Evolutionary conservation across 2,329 filamentous ascomycete species (phyloP), one percentile per base, ranked within the genome.

Genomic region (Botrytis galanthina): DNA sequence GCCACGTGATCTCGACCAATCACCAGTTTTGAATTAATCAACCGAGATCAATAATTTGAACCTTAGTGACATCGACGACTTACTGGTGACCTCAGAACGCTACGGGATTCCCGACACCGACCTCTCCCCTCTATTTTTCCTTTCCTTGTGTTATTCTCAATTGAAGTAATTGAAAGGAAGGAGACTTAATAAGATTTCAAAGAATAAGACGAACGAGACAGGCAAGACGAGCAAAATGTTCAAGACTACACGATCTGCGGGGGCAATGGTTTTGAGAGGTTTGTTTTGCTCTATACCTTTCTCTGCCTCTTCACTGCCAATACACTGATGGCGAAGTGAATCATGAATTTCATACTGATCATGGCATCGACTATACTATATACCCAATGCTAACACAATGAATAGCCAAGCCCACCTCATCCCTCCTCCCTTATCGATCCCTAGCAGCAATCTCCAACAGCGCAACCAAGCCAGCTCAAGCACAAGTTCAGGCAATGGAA

Each of bases 401-500:
- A 57, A 57, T 8, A 57, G 51, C 51, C 51, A 57, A 57, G n/a
- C 51, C 51, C 51, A 4, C 51, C 35, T 8, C 35, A 62, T 39
- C 37, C 1, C 26, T 42, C 22, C 16, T 26, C 14, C 60, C 59
- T 61, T 37, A 37, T 61, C 59, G 35, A 62, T 62, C 37, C 14
- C 35, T 62, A 74, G 67, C 60, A 74, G 72, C 75, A 78, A 87
- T 93, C 79, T 92, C 91, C 70, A 89, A 87, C 76, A 90, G 90
- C 67, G 85, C 89, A 74, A 87, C 89, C 80, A 91, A 89, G 78
- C 85, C 89, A 80, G 91, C 92, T 75, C 87, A 86, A 75, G 80
- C 88, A 73, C 60, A 63, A n/a, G 61, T 63, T 42, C 48, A 68
- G 18, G 66, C 66, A 4, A 20, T 68, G 48, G 66, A 57, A 29